Evolutionary conservation across 2,329 filamentous ascomycete genomes (phyloP).

Genomic region (Ampelomyces quisqualis): DNA sequence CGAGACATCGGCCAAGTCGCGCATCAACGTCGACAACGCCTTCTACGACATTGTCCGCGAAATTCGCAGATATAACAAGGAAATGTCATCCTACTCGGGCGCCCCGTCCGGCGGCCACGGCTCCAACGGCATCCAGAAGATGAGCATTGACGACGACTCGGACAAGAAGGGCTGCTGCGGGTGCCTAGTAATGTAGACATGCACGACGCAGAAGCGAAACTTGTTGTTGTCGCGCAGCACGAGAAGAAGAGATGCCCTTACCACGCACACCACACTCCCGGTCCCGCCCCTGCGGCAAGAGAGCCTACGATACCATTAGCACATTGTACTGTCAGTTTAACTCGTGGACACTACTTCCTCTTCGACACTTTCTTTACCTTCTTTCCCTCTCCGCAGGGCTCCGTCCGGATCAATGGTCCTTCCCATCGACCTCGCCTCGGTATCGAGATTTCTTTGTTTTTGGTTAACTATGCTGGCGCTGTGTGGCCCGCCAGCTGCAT

Average conservation of each 20-base stretch:
- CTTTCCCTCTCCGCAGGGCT: slow-evolving; percentile 15
- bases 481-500: too few relatives aligned
- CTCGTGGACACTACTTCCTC: slow-evolving; percentile 15
- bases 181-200: slow-evolving; percentile 78
- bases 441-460: too few relatives aligned
- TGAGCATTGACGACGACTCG: slow-evolving; percentile 74
- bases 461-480: neutral
- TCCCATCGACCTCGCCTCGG: slow-evolving; percentile 14
- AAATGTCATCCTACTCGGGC: slow-evolving; percentile 86
- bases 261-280: neutral
- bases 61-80: slow-evolving; percentile 97
- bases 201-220: slow-evolving; percentile 5
- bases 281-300: slow-evolving; percentile 24
- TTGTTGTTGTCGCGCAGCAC: slow-evolving; percentile 12
- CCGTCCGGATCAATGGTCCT: slow-evolving; percentile 37
- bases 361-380: slow-evolving; percentile 27
- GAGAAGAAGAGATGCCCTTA: slow-evolving; percentile 13
- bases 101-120: slow-evolving; percentile 57
- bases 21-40: slow-evolving; percentile 96
- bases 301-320: slow-evolving; percentile 40
- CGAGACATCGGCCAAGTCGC: slow-evolving; percentile 96
- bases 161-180: slow-evolving; percentile 75
- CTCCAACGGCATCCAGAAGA: slow-evolving; percentile 65
- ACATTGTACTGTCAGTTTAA: slow-evolving; percentile 39
- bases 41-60: slow-evolving; percentile 99